Conservation (phyloP, 2,329 filamentous ascomycete genomes). For the Aspergillus novoparasiticus region DNA sequence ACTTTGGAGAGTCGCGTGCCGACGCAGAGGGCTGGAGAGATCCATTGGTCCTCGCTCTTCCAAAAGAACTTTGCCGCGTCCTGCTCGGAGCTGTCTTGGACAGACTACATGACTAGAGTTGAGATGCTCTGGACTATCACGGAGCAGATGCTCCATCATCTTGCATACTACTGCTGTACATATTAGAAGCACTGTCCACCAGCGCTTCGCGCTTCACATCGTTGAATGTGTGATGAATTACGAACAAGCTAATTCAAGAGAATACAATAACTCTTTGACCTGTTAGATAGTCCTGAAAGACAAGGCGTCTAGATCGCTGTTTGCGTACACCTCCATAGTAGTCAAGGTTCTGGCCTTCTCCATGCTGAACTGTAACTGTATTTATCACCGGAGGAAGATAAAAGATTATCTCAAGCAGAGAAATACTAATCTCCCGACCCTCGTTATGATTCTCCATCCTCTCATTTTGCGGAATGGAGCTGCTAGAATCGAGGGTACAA, state of each 20-base stretch:
- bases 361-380: conserved; percentile 48
- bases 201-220: neutral
- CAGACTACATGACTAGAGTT: neutral
- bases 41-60: neutral
- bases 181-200: neutral
- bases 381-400: conserved; percentile 48
- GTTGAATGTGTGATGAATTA: conserved; percentile 7
- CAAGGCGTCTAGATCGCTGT: neutral
- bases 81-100: neutral
- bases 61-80: neutral
- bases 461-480: conserved; percentile 15
- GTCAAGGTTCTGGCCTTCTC: conserved; percentile 44
- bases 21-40: neutral
- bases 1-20: neutral
- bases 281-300: neutral
- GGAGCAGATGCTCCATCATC: neutral
- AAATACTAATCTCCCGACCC: conserved; percentile 33
- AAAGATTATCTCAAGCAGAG: conserved; percentile 28
- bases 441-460: conserved; percentile 23
- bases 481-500: conserved; percentile 29
- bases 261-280: neutral
- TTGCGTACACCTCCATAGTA: conserved; percentile 40
- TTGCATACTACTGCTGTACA: neutral
- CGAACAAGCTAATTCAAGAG: neutral
- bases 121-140: neutral